Conservation (phyloP, 371 early-diverging fungal genomes). For the Rhizopus stolonifer region DNA sequence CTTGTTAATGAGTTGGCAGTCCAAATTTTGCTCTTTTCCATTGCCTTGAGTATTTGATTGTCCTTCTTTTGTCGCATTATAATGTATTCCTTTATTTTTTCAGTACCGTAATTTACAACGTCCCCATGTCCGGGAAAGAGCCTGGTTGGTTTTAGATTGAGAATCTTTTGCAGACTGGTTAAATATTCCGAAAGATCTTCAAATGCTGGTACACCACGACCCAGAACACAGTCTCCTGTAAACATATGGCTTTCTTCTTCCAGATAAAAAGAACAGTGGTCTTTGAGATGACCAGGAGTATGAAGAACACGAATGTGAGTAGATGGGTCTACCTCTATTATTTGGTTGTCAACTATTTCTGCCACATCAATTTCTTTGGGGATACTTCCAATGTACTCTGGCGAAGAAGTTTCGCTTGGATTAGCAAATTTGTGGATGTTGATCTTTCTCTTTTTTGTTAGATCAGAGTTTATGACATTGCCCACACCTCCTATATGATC, state of each 20-base stretch:
- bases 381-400: no score
- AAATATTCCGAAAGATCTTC: conserved; percentile 68
- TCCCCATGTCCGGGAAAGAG: conserved; percentile 64
- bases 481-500: conserved; percentile 81
- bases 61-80: conserved; percentile 25
- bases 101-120: conserved; percentile 24
- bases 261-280: conserved; percentile 66
- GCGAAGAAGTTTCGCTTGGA: no score
- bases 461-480: conserved; percentile 38
- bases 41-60: conserved; percentile 28
- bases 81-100: conserved; percentile 28
- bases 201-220: conserved; percentile 73
- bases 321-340: conserved; percentile 52
- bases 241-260: conserved; percentile 65
- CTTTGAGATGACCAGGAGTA: conserved; percentile 76
- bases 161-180: conserved; percentile 52
- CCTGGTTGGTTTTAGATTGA: conserved; percentile 20
- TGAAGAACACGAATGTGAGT: conserved; percentile 45
- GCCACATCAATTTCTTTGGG: no score
- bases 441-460: conserved; percentile 6
- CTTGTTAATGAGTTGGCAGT: conserved; percentile 1
- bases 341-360: conserved; percentile 24
- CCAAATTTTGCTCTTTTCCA: conserved; percentile 17
- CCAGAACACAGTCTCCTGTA: conserved; percentile 76
- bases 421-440: conserved; percentile 31